phyloP scores from a whole-genome alignment of 352 stramenopile genomes.

The Pythium rishiriense region DNA sequence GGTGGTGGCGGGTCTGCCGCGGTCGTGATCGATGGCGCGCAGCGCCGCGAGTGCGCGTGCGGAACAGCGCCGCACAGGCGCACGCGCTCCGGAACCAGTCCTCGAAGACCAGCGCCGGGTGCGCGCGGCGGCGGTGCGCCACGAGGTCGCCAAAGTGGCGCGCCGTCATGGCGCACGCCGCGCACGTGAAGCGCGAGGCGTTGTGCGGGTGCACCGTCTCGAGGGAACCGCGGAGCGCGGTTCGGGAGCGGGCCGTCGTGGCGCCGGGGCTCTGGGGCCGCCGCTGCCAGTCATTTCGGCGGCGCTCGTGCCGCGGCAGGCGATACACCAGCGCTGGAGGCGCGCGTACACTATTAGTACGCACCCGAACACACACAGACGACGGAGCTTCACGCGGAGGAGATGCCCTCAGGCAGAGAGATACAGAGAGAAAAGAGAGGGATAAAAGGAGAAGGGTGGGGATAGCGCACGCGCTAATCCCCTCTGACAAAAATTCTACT shows the following conservation, averaged over 20 bases:
- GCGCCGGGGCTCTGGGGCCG: constrained; percentile 1
- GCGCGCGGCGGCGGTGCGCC: constrained; percentile 6
- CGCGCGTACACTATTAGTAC: no score
- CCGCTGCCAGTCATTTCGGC: constrained; percentile 5
- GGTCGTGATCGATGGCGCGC: no score
- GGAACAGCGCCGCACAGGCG: constrained; percentile 1
- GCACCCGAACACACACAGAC: neutral
- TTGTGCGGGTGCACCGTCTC: constrained; percentile 1
- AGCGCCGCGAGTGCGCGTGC: neutral
- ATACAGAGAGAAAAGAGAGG: neutral
- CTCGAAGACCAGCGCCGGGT: constrained; percentile 2
- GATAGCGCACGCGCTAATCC: constrained; percentile 19
- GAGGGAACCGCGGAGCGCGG: neutral
- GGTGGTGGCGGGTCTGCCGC: neutral
- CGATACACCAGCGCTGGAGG: no score
- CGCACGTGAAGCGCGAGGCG: constrained; percentile 3
- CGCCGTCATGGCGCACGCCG: neutral
- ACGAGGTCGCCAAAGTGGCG: constrained; percentile 4
- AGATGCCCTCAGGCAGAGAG: neutral
- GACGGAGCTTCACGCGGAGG: neutral
- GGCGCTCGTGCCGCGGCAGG: neutral
- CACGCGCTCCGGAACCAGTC: constrained; percentile 10
- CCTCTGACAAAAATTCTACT: constrained; percentile 30
- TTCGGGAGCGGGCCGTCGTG: neutral
- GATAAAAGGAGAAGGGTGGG: constrained; percentile 4